Evolutionary conservation across 2,329 filamentous ascomycete species (phyloP), one percentile per base, ranked within the genome.

Genomic region (Trichoderma koningii): DNA sequence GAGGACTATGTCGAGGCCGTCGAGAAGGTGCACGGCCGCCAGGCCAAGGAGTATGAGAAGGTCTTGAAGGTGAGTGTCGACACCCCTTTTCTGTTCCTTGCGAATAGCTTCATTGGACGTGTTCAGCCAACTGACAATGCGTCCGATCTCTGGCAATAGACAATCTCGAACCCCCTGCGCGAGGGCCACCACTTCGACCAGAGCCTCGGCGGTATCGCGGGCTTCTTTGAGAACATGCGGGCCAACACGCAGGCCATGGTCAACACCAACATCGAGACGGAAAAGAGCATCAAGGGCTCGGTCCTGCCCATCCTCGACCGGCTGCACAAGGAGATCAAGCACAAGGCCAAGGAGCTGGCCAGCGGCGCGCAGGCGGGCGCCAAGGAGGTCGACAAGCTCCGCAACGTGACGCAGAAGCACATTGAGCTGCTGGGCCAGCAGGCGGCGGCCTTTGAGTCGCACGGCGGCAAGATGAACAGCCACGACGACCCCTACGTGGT

Each of bases 151-250:
- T 30, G 30, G 34, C 9, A 15, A 12, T 6, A 92, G 91, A 91
- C 90, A 21, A 91, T 99, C 70, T 90, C 88, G 65, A 87, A 90
- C 71, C 94, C 95, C 19, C 81, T 99, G 69, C 91, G 86, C 76
- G 92, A 98, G 77, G 92, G 91, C 3, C 88, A 96, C 71, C 95
- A 99, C 79, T 99, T 98, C 74, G 92, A 96, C 73, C 90, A 96
- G 76, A 88, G 85, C 66, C 82, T 94, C n/a, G 93, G 92, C 21
- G 95, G 95, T 66, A 80, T 99, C 64, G 89, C 92, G 51, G 90
- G 92, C 67, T 87, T 97, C 79, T 97, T 98, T 73, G 94, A 98
- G 79, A 97, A 95, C 77, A 88, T 99, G 80, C 88, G 93, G 66
- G 85, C 89, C 72, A 98, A 98, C 79, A 97, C 94, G 5, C 91